phyloP scores from a whole-genome alignment of 495 filamentous ascomycete genomes.

The Aspergillus leporis region DNA sequence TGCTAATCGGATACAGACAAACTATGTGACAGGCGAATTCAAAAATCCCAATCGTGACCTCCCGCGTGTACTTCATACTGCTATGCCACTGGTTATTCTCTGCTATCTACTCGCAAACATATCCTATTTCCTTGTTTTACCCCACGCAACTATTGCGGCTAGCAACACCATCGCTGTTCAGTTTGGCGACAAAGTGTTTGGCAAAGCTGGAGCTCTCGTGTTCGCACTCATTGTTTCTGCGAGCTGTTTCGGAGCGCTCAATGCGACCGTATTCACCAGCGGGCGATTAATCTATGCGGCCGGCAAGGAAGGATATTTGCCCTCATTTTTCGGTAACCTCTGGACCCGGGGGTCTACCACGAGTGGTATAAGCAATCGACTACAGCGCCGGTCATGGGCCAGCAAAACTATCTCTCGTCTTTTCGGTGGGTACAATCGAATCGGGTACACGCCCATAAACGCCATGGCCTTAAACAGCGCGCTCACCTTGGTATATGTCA shows the following conservation, averaged over 20 bases:
- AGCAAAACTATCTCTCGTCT: conserved; percentile 55
- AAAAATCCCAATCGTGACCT: conserved; percentile 86
- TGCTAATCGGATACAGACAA: conserved; percentile 62
- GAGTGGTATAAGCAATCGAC: conserved; percentile 36
- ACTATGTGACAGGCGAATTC: conserved; percentile 97
- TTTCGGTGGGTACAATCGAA: conserved; percentile 59
- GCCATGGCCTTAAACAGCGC: conserved; percentile 79
- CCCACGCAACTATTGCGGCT: conserved; percentile 72
- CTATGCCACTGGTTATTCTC: conserved; percentile 90
- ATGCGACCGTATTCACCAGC: conserved; percentile 91
- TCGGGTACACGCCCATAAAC: conserved; percentile 82
- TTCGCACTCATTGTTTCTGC: conserved; percentile 87
- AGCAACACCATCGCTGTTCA: conserved; percentile 92
- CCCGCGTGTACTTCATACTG: conserved; percentile 92
- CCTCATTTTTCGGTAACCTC: conserved; percentile 77
- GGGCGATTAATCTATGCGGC: conserved; percentile 91
- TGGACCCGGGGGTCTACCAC: conserved; percentile 59
- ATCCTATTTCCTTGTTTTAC: conserved; percentile 94
- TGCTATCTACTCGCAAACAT: conserved; percentile 90
- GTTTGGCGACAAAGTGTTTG: conserved; percentile 90
- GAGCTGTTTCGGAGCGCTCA: conserved; percentile 88
- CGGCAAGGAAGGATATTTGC: conserved; percentile 93
- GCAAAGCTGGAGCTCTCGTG: conserved; percentile 74
- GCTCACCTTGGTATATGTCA: conserved; percentile 73
- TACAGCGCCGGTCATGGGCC: conserved; percentile 60